These are phyloP conservation scores for Lasiodiplodia citricola DNA, from an alignment of 2,329 filamentous ascomycete species.

Conservation along the genomic window DNA sequence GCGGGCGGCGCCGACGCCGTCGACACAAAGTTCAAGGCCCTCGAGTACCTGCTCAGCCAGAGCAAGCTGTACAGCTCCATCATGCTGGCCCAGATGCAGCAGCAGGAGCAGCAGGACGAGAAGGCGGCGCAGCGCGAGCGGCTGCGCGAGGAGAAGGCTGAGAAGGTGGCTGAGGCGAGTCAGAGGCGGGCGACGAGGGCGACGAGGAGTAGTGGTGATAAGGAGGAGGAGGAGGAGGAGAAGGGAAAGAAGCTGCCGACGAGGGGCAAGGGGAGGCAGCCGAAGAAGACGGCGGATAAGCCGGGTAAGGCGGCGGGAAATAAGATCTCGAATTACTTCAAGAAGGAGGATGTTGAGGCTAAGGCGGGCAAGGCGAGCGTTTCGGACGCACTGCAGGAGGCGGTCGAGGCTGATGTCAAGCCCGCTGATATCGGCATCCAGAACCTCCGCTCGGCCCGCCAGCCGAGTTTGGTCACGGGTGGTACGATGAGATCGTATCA, in stretches of 20 bases:
- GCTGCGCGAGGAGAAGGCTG: slow-evolving; percentile 50
- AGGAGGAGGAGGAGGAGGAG: slow-evolving; percentile 30
- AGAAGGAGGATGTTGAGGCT: slow-evolving; percentile 62
- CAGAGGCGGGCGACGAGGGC: slow-evolving; percentile 54
- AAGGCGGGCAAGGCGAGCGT: slow-evolving; percentile 60
- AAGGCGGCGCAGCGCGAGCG: slow-evolving; percentile 50
- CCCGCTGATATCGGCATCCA: slow-evolving; percentile 67
- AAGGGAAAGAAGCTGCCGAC: slow-evolving; percentile 10
- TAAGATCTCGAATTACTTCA: slow-evolving; percentile 65
- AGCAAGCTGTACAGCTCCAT: slow-evolving; percentile 59
- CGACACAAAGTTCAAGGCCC: slow-evolving; percentile 57
- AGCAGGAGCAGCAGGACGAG: slow-evolving; percentile 55
- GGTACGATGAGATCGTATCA: slow-evolving; percentile 95
- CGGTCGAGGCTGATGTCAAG: slow-evolving; percentile 62
- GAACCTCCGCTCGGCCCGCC: slow-evolving; percentile 78
- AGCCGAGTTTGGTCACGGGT: slow-evolving; percentile 82
- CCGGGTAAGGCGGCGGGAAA: slow-evolving; percentile 33
- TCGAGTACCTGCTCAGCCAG: slow-evolving; percentile 59
- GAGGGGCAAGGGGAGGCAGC: slow-evolving; percentile 37
- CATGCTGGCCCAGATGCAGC: slow-evolving; percentile 60
- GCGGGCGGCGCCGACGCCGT: slow-evolving; percentile 52
- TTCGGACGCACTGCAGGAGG: slow-evolving; percentile 63
- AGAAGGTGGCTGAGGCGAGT: slow-evolving; percentile 51
- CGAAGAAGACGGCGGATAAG: slow-evolving; percentile 33
- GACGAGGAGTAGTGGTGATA: slow-evolving; percentile 29